Evolutionary conservation across 768 basidiomycete genomes (phyloP), one percentile per base, ranked within the genome.

Genomic region (Phanerochaete carnosa): DNA sequence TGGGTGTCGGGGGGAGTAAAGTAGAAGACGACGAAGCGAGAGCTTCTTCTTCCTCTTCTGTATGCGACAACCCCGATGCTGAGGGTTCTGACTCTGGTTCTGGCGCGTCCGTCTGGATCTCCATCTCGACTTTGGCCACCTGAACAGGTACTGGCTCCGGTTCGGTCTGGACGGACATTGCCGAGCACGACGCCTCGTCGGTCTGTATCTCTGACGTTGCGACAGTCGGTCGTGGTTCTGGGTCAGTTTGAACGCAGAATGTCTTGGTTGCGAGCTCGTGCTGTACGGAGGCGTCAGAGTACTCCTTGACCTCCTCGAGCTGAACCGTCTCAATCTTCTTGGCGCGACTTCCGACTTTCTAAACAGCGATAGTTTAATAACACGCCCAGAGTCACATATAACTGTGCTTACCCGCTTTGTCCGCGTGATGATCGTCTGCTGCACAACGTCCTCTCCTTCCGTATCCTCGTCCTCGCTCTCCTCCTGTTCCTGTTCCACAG

Each of bases 391-490:
- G 15, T 11, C 7, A 32, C 50, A n/a, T 23, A 22, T 51, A 19
- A 19, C 39, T 19, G 39, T 22, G 5, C 32, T 30, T 68, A 88
- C 88, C 78, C 89, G 79, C 74, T 89, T 91, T 68, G 85, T 89
- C 60, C 91, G 78, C 1, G 92, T 94, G 65, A 95, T 94, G 64
- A 95, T 94, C 2, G 93, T 94, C 73, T 95, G n/a, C n/a, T n/a
- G 88, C 61, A 90, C 84, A 43, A 90, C 84, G 67, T 90, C 89
- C 66, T 89, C 89, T 22, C 80, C 85, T 56, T 88, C 89, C 2
- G 84, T 83, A 45, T 79, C 80, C 19, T 75, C 73, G 25, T 80
- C 84, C 5, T 82, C 80, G 35, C 71, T 69, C 25, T 75, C 79
- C 49, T 76, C 74, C 32, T 70, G 66, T 65, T 72, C 65, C 45